These are phyloP conservation scores for Dryas drummondii DNA, from an alignment of 306 rosid genomes.

Conservation along the genomic window DNA sequence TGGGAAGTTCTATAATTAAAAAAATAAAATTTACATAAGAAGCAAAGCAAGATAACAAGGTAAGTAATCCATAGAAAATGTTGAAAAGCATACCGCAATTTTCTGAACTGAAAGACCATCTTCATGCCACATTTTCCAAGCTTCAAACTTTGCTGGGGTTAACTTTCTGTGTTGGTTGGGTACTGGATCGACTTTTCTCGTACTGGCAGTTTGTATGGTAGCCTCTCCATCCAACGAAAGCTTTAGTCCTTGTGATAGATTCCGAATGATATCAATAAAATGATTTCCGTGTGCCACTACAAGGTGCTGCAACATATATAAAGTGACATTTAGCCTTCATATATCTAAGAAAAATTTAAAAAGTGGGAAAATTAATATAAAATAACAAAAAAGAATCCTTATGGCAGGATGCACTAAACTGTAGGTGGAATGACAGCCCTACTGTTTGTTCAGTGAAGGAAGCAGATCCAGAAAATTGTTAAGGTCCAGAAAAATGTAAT, in stretches of 20 bases:
- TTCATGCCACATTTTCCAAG: conserved; percentile 88
- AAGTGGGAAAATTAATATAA: not conserved
- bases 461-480: not conserved
- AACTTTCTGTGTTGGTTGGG: conserved; percentile 43
- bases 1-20: conserved; percentile 52
- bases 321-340: conserved; percentile 31
- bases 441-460: not conserved
- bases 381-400: not conserved
- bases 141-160: conserved; percentile 62
- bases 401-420: not conserved
- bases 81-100: conserved; percentile 62
- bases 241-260: conserved; percentile 49
- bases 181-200: conserved; percentile 42
- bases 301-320: conserved; percentile 60
- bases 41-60: conserved; percentile 20
- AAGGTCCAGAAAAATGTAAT: not conserved
- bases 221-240: conserved; percentile 67
- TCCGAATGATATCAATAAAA: conserved; percentile 55
- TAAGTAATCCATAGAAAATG: conserved; percentile 5
- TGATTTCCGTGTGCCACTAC: conserved; percentile 63
- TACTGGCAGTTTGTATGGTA: conserved; percentile 39
- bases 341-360: not conserved
- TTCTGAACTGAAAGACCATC: conserved; percentile 62
- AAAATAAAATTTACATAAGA: conserved; percentile 9
- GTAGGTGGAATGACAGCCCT: not conserved